A percentile compares a stretch with the other conserved stretches of the same genome.
Conservation (phyloP, 192 early-diverging fungal species). For the Radiomyces spectabilis region DNA sequence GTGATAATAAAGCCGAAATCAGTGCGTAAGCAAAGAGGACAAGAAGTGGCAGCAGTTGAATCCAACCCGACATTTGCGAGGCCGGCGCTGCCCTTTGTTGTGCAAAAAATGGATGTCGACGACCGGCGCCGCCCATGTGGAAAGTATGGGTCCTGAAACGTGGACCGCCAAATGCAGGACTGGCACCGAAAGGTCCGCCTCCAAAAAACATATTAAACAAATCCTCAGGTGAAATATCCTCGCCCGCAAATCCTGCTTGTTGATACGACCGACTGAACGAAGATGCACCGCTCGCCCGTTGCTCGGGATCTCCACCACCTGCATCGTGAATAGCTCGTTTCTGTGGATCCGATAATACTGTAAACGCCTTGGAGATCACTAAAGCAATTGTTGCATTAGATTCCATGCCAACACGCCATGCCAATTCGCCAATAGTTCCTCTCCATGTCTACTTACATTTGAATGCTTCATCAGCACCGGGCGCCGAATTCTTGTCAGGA, state of each 20-base stretch:
- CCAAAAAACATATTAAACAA: constrained; percentile 97
- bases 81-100: constrained; percentile 38
- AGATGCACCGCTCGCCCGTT: constrained; percentile 32
- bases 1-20: constrained; percentile 51
- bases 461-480: constrained; percentile 94
- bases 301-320: constrained; percentile 68
- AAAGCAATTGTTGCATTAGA: background rate
- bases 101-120: constrained; percentile 23
- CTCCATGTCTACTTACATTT: constrained; percentile 79
- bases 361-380: constrained; percentile 90
- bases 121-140: constrained; percentile 16
- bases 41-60: constrained; percentile 76
- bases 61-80: constrained; percentile 35
- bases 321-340: constrained; percentile 84
- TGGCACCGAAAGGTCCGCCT: constrained; percentile 46
- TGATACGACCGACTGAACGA: too few relatives aligned
- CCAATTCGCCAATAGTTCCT: too few relatives aligned
- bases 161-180: constrained; percentile 46
- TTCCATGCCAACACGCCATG: too few relatives aligned
- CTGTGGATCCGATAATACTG: constrained; percentile 77
- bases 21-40: constrained; percentile 72
- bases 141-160: constrained; percentile 49
- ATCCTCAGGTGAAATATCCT: constrained; percentile 89
- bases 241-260: constrained; percentile 30
- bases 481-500: constrained; percentile 93